A percentile compares a stretch with the other conserved stretches of the same genome.
Evolutionary conservation across 768 basidiomycete genomes (phyloP).

Genomic region (Trichaptum fuscoviolaceum): DNA sequence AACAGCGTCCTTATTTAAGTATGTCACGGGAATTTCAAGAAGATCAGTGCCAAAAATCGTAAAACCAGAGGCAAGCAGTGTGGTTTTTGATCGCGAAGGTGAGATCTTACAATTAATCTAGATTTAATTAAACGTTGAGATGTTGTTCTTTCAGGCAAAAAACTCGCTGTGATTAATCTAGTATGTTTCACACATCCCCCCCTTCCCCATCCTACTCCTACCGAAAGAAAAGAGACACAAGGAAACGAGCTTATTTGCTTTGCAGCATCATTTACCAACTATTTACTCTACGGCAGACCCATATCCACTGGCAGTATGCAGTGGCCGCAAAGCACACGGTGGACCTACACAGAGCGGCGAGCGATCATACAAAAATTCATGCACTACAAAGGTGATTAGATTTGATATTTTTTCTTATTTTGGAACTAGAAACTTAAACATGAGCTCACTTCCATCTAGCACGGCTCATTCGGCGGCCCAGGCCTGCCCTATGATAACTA

Average conservation of each 20-base stretch:
- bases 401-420: conserved; percentile 1
- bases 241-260: conserved; percentile 5
- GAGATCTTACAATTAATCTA: conserved; percentile 12
- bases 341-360: conserved; percentile 44
- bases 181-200: no score
- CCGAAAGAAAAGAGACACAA: no score
- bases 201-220: no score
- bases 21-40: conserved; percentile 42
- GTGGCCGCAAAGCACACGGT: conserved; percentile 49
- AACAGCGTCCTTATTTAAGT: conserved; percentile 24
- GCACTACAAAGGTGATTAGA: conserved; percentile 68
- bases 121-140: conserved; percentile 6
- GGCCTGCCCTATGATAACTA: conserved; percentile 48
- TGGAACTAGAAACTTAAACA: background rate
- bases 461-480: conserved; percentile 69
- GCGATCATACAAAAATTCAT: conserved; percentile 62
- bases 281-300: conserved; percentile 65
- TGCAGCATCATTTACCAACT: conserved; percentile 70
- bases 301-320: conserved; percentile 65
- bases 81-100: conserved; percentile 68
- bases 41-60: conserved; percentile 33
- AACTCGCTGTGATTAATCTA: conserved; percentile 60
- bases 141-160: conserved; percentile 39
- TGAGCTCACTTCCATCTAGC: conserved; percentile 33
- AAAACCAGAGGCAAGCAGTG: conserved; percentile 64